Conservation (phyloP, 768 basidiomycete genomes). For the Xerocomus potaroensis region DNA sequence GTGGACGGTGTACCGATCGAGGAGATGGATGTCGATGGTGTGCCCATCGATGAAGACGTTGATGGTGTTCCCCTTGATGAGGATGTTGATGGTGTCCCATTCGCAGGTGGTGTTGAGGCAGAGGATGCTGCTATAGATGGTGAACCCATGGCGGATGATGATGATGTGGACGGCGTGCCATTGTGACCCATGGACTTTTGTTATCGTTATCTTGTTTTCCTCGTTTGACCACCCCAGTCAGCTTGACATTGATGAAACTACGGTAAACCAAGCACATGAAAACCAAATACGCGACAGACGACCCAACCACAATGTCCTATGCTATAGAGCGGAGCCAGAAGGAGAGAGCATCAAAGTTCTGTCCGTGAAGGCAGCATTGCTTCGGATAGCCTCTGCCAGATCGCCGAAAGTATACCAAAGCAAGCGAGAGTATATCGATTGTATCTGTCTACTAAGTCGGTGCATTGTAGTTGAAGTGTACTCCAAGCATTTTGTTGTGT, state of each 20-base stretch:
- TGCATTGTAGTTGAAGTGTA: conserved; percentile 10
- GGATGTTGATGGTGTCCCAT: conserved; percentile 39
- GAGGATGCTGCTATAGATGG: conserved; percentile 23
- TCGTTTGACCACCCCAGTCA: background rate
- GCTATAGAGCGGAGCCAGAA: background rate
- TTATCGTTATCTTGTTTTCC: background rate
- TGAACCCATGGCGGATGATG: conserved; percentile 30
- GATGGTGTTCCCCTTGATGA: conserved; percentile 28
- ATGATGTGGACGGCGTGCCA: conserved; percentile 38
- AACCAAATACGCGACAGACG: background rate
- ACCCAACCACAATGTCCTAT: background rate
- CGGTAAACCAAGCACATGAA: background rate
- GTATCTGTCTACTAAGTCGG: conserved; percentile 16
- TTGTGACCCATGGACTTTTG: conserved; percentile 22
- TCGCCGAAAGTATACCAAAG: conserved; percentile 16
- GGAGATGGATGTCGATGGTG: conserved; percentile 49
- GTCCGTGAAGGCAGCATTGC: conserved; percentile 20
- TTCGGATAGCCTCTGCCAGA: conserved; percentile 17
- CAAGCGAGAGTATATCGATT: conserved; percentile 18
- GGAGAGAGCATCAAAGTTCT: conserved; percentile 22
- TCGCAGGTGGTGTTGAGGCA: conserved; percentile 20
- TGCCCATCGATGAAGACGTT: conserved; percentile 30
- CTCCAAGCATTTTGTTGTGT: conserved; percentile 6
- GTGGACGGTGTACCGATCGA: conserved; percentile 52
- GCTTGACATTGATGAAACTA: background rate